These are phyloP conservation scores for Naegleria gruberi DNA, from an alignment of 208 protist genomes.

Conservation along the genomic window DNA sequence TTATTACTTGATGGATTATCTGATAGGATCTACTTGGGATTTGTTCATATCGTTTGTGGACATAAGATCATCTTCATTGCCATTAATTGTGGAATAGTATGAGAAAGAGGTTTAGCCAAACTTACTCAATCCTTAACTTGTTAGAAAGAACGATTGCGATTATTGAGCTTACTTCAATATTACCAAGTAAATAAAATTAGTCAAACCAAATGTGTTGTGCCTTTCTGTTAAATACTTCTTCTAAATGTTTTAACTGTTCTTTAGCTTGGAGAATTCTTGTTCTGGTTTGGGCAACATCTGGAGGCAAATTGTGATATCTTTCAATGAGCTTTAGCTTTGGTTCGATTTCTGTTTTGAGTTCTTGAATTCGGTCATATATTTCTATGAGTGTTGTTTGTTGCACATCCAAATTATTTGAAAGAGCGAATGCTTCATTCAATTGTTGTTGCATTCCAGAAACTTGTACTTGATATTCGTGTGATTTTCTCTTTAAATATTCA, in stretches of 20 bases:
- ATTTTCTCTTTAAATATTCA: constrained; percentile 2
- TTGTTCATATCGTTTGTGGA: too few relatives aligned
- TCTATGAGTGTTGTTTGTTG: background rate
- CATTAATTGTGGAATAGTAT: too few relatives aligned
- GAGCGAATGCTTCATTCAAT: background rate
- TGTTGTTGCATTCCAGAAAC: background rate
- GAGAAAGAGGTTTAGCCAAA: too few relatives aligned
- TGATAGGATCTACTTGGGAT: too few relatives aligned
- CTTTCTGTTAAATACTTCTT: background rate
- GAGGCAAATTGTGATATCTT: background rate
- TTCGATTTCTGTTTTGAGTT: background rate
- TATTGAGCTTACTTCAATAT: too few relatives aligned
- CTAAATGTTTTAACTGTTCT: background rate
- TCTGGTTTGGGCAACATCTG: background rate
- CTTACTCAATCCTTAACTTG: too few relatives aligned
- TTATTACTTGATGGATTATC: too few relatives aligned
- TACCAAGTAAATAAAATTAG: background rate
- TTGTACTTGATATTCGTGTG: background rate
- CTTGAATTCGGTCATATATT: background rate
- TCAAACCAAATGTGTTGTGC: constrained; percentile 1
- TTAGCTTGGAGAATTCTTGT: background rate
- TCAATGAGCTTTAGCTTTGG: background rate
- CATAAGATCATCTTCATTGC: too few relatives aligned
- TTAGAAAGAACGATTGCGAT: too few relatives aligned
- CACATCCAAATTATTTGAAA: background rate